These are phyloP conservation scores for Suillus discolor DNA, from an alignment of 768 basidiomycete genomes.

Conservation along the genomic window DNA sequence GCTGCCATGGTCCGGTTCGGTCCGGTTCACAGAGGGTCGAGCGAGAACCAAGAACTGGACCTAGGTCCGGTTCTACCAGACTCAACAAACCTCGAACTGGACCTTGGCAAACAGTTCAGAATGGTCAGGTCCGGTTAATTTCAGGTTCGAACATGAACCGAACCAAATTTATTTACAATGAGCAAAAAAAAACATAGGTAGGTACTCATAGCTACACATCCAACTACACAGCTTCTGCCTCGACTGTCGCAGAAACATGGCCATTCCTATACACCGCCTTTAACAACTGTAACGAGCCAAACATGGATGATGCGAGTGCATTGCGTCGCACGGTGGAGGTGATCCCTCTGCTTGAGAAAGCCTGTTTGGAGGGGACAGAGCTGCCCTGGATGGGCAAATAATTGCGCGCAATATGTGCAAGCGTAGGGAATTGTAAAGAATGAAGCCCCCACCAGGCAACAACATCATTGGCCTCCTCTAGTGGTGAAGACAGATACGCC, in stretches of 20 bases:
- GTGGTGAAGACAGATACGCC: not conserved
- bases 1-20: too few relatives aligned
- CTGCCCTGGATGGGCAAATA: not conserved
- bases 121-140: too few relatives aligned
- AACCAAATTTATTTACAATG: too few relatives aligned
- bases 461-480: not conserved
- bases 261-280: not conserved
- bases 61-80: too few relatives aligned
- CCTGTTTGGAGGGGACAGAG: not conserved
- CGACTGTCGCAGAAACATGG: not conserved
- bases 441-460: slow-evolving; percentile 1
- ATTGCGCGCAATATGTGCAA: not conserved
- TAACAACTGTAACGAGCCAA: not conserved
- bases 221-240: not conserved
- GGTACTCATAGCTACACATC: not conserved
- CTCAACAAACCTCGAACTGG: too few relatives aligned
- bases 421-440: not conserved
- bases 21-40: too few relatives aligned
- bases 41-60: too few relatives aligned
- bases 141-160: too few relatives aligned
- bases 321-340: not conserved
- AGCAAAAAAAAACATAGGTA: not conserved
- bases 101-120: too few relatives aligned
- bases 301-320: not conserved
- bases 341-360: not conserved